A percentile compares a stretch with the other conserved stretches of the same genome.
These are phyloP conservation scores for Cutaneotrichosporon cyanovorans DNA, from an alignment of 1,284 basidiomycete species.

Conservation along the genomic window DNA sequence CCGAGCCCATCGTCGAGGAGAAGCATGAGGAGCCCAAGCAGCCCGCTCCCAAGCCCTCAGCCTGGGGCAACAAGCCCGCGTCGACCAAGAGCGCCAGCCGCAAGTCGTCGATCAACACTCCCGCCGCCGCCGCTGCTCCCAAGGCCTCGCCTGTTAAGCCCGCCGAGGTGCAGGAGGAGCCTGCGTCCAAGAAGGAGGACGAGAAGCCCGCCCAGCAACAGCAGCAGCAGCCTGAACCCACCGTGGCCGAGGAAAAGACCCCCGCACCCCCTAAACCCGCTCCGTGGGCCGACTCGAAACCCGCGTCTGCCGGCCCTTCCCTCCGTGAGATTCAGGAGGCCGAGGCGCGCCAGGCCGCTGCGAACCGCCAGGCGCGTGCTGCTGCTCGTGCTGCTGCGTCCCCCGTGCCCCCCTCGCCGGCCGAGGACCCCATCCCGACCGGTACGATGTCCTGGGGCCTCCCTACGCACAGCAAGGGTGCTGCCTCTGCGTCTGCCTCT, in stretches of 20 bases:
- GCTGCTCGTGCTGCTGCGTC: constrained; percentile 50
- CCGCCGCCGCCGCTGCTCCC: constrained; percentile 22
- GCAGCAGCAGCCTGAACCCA: constrained; percentile 44
- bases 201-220: constrained; percentile 12
- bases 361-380: constrained; percentile 57
- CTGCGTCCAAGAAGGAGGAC: constrained; percentile 6
- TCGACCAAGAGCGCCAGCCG: constrained; percentile 19
- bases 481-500: constrained; percentile 15
- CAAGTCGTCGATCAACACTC: constrained; percentile 25
- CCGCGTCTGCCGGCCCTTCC: constrained; percentile 52
- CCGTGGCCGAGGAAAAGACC: constrained; percentile 6
- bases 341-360: constrained; percentile 73
- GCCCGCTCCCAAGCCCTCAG: constrained; percentile 15
- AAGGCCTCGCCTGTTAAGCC: constrained; percentile 33
- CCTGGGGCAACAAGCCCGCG: constrained; percentile 28
- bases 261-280: constrained; percentile 28
- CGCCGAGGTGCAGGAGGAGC: constrained; percentile 51
- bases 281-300: constrained; percentile 43
- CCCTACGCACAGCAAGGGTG: constrained; percentile 26
- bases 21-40: background rate
- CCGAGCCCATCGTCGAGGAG: constrained; percentile 4
- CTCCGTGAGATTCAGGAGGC: constrained; percentile 93
- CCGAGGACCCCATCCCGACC: constrained; percentile 25
- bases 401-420: constrained; percentile 42
- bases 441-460: constrained; percentile 47